Evolutionary conservation across 1,284 basidiomycete species (phyloP).

Genomic region (Lignosus rhinocerotis): DNA sequence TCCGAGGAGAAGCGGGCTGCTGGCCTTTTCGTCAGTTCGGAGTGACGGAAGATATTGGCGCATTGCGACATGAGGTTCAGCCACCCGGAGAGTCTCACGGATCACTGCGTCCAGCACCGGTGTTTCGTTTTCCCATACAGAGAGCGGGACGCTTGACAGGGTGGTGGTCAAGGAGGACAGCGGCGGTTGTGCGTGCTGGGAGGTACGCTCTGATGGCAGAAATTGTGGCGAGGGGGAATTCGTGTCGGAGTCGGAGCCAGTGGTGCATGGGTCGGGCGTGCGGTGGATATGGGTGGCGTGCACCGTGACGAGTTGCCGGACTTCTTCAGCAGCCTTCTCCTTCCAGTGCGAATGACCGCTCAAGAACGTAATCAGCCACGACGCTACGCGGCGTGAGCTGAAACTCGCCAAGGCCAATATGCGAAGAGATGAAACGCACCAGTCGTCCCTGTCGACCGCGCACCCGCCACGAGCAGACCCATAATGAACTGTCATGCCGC

Average conservation of each 20-base stretch:
- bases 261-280: conserved; percentile 15
- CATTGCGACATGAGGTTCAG: conserved; percentile 78
- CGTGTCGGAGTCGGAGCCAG: conserved; percentile 10
- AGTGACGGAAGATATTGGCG: conserved; percentile 62
- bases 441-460: conserved; percentile 73
- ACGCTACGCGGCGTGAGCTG: conserved; percentile 41
- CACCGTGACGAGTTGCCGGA: conserved; percentile 47
- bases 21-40: too few relatives aligned
- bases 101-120: conserved; percentile 71
- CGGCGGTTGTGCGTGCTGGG: background rate
- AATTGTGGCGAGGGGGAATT: background rate
- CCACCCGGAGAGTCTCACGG: conserved; percentile 71
- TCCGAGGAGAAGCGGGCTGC: conserved; percentile 45
- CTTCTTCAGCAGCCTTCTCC: conserved; percentile 53
- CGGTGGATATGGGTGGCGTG: conserved; percentile 46
- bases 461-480: conserved; percentile 73
- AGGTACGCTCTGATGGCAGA: background rate
- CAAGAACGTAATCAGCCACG: conserved; percentile 70
- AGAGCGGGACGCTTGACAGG: conserved; percentile 62
- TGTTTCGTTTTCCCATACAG: conserved; percentile 65
- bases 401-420: background rate
- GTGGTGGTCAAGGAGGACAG: conserved; percentile 43
- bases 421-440: conserved; percentile 36
- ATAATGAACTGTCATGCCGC: conserved; percentile 63
- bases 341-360: conserved; percentile 66